Percentiles rank a stretch among this genome's conserved stretches.
phyloP scores from a whole-genome alignment of 768 basidiomycete genomes.

The Macrocybe gigantea region DNA sequence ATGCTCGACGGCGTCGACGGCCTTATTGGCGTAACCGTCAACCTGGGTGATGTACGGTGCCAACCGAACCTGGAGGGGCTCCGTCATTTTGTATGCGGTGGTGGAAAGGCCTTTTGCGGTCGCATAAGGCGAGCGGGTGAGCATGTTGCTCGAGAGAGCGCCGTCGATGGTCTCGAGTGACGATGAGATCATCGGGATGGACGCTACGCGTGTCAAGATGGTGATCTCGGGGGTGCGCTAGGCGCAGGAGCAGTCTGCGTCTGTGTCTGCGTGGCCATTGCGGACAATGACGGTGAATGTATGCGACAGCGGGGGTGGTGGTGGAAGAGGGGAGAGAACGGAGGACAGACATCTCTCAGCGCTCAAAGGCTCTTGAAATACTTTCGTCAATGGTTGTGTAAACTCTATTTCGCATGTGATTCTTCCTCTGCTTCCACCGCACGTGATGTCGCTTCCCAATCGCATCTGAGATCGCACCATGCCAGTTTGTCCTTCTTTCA shows the following conservation, averaged over 20 bases:
- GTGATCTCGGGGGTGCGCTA: conserved; percentile 49
- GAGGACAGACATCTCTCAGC: no score
- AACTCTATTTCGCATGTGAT: no score
- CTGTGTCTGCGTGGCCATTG: conserved; percentile 21
- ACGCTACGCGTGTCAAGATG: conserved; percentile 54
- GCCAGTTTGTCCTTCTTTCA: no score
- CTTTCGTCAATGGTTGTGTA: no score
- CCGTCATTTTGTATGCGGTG: conserved; percentile 55
- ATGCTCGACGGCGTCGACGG: conserved; percentile 65
- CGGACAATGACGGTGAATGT: conserved; percentile 15
- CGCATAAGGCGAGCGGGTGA: conserved; percentile 60
- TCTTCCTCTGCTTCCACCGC: no score
- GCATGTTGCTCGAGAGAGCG: conserved; percentile 51
- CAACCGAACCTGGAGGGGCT: conserved; percentile 59
- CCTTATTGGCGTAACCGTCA: conserved; percentile 68
- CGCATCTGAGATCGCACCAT: no score
- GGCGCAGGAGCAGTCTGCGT: conserved; percentile 9
- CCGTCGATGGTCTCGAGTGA: conserved; percentile 54
- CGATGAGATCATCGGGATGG: conserved; percentile 69
- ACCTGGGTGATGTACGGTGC: conserved; percentile 61
- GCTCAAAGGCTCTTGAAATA: no score
- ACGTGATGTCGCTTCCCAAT: no score
- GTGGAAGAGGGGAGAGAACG: no score
- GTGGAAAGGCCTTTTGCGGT: conserved; percentile 57
- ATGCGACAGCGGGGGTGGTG: no score